These are phyloP conservation scores for Paecilomyces sp. DNA, from an alignment of 2,329 filamentous ascomycete species.

Conservation along the genomic window DNA sequence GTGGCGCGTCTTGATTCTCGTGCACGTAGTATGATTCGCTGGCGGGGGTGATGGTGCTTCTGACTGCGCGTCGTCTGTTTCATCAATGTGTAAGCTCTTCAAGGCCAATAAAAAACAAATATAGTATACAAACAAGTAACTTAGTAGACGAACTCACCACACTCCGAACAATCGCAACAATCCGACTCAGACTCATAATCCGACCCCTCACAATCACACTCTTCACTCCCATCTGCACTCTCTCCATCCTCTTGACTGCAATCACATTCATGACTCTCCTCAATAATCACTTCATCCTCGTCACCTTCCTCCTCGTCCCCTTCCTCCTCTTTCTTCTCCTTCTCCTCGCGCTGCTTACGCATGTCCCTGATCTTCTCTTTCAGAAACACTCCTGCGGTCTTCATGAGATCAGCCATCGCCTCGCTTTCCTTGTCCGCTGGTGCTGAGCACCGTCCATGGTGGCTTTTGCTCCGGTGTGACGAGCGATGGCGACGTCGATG, in stretches of 20 bases:
- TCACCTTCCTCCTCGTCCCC: too few species aligned
- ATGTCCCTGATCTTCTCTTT: neutral
- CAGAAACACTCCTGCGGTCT: neutral
- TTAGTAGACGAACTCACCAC: neutral
- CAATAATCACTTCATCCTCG: neutral
- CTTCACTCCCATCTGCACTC: neutral
- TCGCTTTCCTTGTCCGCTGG: neutral
- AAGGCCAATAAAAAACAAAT: neutral
- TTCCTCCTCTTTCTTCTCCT: constrained; percentile 1
- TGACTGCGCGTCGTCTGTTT: neutral
- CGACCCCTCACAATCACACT: neutral
- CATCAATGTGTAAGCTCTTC: neutral
- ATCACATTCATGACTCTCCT: neutral
- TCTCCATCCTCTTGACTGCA: neutral
- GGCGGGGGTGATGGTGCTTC: neutral
- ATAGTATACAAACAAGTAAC: neutral
- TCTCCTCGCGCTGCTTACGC: neutral
- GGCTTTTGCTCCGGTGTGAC: neutral
- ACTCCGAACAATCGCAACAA: neutral
- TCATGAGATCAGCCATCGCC: neutral
- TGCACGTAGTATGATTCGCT: neutral
- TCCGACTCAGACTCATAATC: neutral
- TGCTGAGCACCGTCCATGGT: neutral
- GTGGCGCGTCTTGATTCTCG: constrained; percentile 4
- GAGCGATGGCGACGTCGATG: neutral